phyloP scores from a whole-genome alignment of 2,329 filamentous ascomycete species.

The Aureobasidium sp. region DNA sequence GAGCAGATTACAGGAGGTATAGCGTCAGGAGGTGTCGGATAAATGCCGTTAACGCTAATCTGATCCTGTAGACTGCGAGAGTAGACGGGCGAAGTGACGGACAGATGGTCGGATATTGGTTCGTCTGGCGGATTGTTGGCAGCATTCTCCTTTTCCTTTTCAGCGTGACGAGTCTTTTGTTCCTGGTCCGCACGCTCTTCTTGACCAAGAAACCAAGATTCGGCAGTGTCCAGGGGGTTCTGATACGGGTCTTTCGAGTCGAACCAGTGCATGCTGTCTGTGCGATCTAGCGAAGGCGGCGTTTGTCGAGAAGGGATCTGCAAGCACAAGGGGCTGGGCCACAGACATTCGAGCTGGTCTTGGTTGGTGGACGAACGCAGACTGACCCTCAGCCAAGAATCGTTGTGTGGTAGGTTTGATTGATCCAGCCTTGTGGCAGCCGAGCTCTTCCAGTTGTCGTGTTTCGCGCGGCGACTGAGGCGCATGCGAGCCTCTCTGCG shows the following conservation, averaged over 20 bases:
- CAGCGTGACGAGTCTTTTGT: constrained; percentile 35
- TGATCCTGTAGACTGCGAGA: constrained; percentile 11
- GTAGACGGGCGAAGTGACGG: constrained; percentile 33
- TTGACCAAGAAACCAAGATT: constrained; percentile 12
- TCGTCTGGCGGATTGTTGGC: not conserved
- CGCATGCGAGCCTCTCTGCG: constrained; percentile 7
- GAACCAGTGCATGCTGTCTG: not conserved
- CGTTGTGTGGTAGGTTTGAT: not conserved
- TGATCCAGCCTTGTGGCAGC: not conserved
- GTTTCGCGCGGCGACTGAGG: constrained; percentile 3
- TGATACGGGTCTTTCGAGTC: constrained; percentile 8
- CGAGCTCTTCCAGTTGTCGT: not conserved
- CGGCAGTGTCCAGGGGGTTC: constrained; percentile 9
- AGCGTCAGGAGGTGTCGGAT: constrained; percentile 60
- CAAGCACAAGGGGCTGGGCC: not conserved
- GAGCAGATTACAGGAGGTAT: constrained; percentile 35
- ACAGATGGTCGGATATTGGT: constrained; percentile 14
- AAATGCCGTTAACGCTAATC: constrained; percentile 49
- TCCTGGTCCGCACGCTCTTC: constrained; percentile 22
- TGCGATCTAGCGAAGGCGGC: not conserved
- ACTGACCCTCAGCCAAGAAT: not conserved
- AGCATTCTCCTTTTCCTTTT: constrained; percentile 33
- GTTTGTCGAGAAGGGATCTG: not conserved
- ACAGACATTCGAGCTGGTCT: constrained; percentile 1
- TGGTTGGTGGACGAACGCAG: not conserved